A percentile compares a stretch with the other conserved stretches of the same genome.
Evolutionary conservation across 2,329 filamentous ascomycete genomes (phyloP).

Genomic region (Fusarium sulawesiense): DNA sequence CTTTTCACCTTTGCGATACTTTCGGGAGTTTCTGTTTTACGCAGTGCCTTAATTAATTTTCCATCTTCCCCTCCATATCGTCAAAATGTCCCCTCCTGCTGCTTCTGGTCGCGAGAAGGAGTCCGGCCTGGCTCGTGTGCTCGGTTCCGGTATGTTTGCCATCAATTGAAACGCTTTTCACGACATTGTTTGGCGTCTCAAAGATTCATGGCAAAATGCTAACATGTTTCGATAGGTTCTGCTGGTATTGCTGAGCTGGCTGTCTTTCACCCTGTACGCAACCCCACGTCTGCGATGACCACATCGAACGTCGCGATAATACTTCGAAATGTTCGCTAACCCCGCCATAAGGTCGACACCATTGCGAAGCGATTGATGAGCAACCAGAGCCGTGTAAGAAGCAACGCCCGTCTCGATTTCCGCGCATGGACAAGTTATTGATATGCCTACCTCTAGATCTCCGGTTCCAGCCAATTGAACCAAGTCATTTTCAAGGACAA

Average conservation of each 20-base stretch:
- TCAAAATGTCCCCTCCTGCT: slow-evolving; percentile 68
- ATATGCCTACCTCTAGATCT: slow-evolving; percentile 46
- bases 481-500: slow-evolving; percentile 93
- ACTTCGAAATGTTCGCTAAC: slow-evolving; percentile 35
- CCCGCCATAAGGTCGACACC: slow-evolving; percentile 80
- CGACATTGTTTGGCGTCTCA: not conserved
- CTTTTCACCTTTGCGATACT: slow-evolving; percentile 12
- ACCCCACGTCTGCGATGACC: slow-evolving; percentile 22
- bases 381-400: slow-evolving; percentile 78
- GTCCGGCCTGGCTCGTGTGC: slow-evolving; percentile 85
- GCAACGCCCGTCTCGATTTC: slow-evolving; percentile 55
- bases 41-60: slow-evolving; percentile 4
- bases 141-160: slow-evolving; percentile 81
- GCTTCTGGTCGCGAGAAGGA: slow-evolving; percentile 74
- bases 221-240: slow-evolving; percentile 69
- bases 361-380: slow-evolving; percentile 99
- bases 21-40: slow-evolving; percentile 8
- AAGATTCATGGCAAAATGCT: slow-evolving; percentile 17
- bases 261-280: slow-evolving; percentile 86
- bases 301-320: slow-evolving; percentile 7
- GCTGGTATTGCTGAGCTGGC: slow-evolving; percentile 93
- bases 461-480: slow-evolving; percentile 73
- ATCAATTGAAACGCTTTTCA: slow-evolving; percentile 18
- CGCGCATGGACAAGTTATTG: slow-evolving; percentile 23
- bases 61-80: not conserved